These are phyloP conservation scores for Russula sp. DNA, from an alignment of 768 basidiomycete species.

Conservation along the genomic window DNA sequence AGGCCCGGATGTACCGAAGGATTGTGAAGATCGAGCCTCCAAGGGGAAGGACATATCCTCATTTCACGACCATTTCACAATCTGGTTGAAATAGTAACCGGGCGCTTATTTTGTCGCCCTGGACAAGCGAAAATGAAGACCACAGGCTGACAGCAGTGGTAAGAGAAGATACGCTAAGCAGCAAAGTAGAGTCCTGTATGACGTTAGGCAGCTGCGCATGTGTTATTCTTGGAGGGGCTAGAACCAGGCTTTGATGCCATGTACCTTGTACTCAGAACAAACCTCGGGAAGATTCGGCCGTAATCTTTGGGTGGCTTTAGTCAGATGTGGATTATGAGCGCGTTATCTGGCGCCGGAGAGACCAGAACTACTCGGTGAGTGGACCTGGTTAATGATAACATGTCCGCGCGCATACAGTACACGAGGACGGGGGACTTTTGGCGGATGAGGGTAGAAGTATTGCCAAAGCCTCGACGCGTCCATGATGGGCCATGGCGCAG, in stretches of 20 bases:
- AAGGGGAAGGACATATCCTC: constrained; percentile 6
- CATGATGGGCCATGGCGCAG: not conserved
- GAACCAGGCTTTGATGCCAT: constrained; percentile 7
- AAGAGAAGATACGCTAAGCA: not conserved
- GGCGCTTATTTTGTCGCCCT: not conserved
- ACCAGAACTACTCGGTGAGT: not conserved
- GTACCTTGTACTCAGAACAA: not conserved
- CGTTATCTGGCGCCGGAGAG: constrained; percentile 13
- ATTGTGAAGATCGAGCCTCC: constrained; percentile 4
- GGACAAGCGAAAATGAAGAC: not conserved
- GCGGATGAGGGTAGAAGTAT: not conserved
- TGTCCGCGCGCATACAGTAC: not conserved
- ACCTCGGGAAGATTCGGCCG: constrained; percentile 3
- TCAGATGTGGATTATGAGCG: not conserved
- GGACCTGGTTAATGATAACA: constrained; percentile 5
- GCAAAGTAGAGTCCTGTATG: not conserved
- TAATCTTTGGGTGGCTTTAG: not conserved
- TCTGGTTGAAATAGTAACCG: not conserved
- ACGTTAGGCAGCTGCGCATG: not conserved
- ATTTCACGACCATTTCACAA: constrained; percentile 2
- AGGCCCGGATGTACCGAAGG: not conserved
- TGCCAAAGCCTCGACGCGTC: constrained; percentile 3
- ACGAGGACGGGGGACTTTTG: not conserved
- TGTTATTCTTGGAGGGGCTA: too few species aligned
- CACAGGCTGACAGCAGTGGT: not conserved